These are phyloP conservation scores for Saccharomyces eubayanus DNA, from an alignment of 805 yeast species.

Conservation along the genomic window DNA sequence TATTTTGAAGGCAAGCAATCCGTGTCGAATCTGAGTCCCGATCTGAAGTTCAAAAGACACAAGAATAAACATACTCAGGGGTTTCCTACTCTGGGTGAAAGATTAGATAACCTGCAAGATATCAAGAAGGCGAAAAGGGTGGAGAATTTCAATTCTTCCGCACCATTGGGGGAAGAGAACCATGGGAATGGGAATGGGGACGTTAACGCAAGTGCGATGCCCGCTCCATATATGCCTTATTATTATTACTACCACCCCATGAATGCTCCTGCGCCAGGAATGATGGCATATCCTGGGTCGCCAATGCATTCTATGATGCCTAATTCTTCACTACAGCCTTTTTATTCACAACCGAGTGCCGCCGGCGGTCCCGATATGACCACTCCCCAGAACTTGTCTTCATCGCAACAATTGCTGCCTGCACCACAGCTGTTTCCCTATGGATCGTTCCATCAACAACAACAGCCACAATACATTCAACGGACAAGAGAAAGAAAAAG, in stretches of 20 bases:
- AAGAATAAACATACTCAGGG: constrained; percentile 19
- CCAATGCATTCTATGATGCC: constrained; percentile 19
- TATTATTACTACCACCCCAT: constrained; percentile 18
- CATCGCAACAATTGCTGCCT: constrained; percentile 18
- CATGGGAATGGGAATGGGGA: neutral
- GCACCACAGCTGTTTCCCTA: constrained; percentile 21
- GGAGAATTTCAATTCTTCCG: constrained; percentile 29
- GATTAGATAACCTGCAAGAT: constrained; percentile 25
- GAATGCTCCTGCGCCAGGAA: neutral
- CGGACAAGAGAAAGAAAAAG: constrained; percentile 15
- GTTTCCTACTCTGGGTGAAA: constrained; percentile 24
- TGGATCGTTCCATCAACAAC: constrained; percentile 11
- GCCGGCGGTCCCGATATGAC: neutral
- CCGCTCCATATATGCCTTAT: constrained; percentile 3
- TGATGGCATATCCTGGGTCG: constrained; percentile 18
- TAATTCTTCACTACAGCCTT: constrained; percentile 25
- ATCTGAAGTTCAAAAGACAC: constrained; percentile 28
- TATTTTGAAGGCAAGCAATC: constrained; percentile 3
- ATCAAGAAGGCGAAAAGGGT: constrained; percentile 25
- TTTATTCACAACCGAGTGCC: constrained; percentile 13
- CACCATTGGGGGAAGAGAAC: constrained; percentile 4
- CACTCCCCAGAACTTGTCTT: constrained; percentile 4
- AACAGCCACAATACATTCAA: constrained; percentile 5
- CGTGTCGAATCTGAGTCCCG: constrained; percentile 25
- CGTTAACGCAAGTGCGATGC: constrained; percentile 3